Base-by-base conservation (phyloP, 805 yeast species). In the Sugiyamaella marilandica region DNA sequence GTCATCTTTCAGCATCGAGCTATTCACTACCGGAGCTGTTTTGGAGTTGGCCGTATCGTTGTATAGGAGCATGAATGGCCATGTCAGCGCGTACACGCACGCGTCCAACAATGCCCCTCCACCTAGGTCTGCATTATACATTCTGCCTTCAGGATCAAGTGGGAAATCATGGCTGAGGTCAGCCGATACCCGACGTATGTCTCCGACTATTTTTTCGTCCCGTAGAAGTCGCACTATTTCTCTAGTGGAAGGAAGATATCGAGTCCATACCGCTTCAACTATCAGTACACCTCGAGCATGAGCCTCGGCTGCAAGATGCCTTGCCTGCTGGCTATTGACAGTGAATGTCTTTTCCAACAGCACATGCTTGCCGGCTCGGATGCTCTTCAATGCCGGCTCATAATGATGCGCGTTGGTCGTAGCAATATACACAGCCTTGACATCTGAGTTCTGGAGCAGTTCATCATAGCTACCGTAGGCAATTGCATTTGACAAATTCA, bases 21-120 rank as follows among this genome's bases (percentile, higher is more conserved):
- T 39, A 10, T 45, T 19, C 18, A 53, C 53, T 2, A 24, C 29
- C 11, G 62, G 62, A 9, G 52, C 49, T 31, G 47, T 26, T 14
- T 49, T 35, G 47, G 53, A 33, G 54, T 59, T 59, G 2, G 39
- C 54, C 5, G 62, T 60, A 35, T 57, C 54, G 16, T 49, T 45
- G 45, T 47, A 60, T 32, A 53, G 56, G 11, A 55, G 39, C 21
- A 59, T 18, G 44, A 51, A 54, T 18, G 53, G 52, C 68, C 67
- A 80, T 2, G 80, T 78, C 47, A 79, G 56, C 2, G 78, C 66
- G 55, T 81, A 81, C 47, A 80, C 72, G 1, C 84, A 83, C 51
- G 80, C 68, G 61, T 81, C 85, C 57, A 80, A 71, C 45, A 80
- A 61, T 0, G 82, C 77, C 19, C 85, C 84, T 11, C 81, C 85